Evolutionary conservation across 2,329 filamentous ascomycete species (phyloP).

Genomic region (Coleophoma crateriformis): DNA sequence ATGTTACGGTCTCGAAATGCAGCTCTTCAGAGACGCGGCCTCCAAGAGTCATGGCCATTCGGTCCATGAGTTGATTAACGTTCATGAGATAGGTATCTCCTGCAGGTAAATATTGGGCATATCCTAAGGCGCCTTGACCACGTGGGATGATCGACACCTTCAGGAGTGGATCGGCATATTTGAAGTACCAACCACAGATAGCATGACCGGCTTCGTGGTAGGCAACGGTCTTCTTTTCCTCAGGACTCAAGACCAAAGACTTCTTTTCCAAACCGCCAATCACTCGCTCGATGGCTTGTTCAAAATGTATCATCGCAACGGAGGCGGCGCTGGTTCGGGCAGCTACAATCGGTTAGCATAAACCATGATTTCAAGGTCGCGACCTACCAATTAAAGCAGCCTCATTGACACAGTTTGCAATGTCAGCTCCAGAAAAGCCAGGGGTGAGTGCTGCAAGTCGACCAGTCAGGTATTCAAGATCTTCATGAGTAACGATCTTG

Average conservation of each 20-base stretch:
- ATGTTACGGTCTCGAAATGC: constrained; percentile 94
- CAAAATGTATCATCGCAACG: constrained; percentile 87
- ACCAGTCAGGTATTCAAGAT: constrained; percentile 81
- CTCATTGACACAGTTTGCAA: constrained; percentile 97
- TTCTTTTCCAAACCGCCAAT: constrained; percentile 97
- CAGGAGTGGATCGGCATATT: constrained; percentile 91
- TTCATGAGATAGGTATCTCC: constrained; percentile 95
- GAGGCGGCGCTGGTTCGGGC: constrained; percentile 75
- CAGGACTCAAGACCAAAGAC: constrained; percentile 84
- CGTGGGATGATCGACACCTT: constrained; percentile 99
- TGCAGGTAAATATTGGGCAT: constrained; percentile 92
- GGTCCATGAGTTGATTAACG: constrained; percentile 92
- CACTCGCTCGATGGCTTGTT: constrained; percentile 95
- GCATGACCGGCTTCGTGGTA: constrained; percentile 98
- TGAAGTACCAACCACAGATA: constrained; percentile 97
- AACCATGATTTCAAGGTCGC: background rate
- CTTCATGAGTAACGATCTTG: constrained; percentile 91
- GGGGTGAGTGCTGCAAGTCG: constrained; percentile 88
- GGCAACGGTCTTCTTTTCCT: constrained; percentile 92
- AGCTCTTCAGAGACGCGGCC: constrained; percentile 93
- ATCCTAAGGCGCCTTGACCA: constrained; percentile 87
- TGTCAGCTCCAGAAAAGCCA: constrained; percentile 95
- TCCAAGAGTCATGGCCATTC: constrained; percentile 98
- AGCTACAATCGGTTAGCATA: constrained; percentile 52
- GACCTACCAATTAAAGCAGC: constrained; percentile 85